Evolutionary conservation across 345 rosid genomes (phyloP).

Genomic region (Passiflora organensis): DNA sequence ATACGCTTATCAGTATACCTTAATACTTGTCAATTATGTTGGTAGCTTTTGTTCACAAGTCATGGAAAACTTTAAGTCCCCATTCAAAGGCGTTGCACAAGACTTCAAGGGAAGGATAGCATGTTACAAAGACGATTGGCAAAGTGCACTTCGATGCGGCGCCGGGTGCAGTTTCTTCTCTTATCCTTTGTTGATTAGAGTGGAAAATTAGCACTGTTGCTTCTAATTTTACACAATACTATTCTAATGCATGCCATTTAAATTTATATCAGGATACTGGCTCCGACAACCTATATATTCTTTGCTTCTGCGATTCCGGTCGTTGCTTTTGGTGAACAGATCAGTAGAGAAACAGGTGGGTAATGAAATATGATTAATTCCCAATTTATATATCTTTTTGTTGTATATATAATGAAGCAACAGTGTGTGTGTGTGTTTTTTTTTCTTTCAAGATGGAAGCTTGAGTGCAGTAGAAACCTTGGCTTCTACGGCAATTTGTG

Average conservation of each 20-base stretch:
- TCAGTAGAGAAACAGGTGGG: constrained; percentile 57
- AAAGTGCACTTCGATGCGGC: constrained; percentile 32
- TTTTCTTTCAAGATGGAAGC: constrained; percentile 39
- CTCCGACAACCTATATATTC: constrained; percentile 59
- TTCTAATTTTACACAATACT: too few species aligned
- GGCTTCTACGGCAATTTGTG: constrained; percentile 59
- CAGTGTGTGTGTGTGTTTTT: neutral
- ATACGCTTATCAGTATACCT: too few species aligned
- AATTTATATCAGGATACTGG: constrained; percentile 39
- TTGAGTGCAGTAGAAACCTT: constrained; percentile 55
- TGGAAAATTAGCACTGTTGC: too few species aligned
- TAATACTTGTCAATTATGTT: too few species aligned
- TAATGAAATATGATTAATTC: neutral
- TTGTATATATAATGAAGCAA: too few species aligned
- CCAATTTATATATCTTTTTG: neutral
- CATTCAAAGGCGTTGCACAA: constrained; percentile 42
- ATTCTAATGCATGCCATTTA: neutral
- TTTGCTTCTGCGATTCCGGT: constrained; percentile 72
- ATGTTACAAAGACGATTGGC: constrained; percentile 59
- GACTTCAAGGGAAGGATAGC: constrained; percentile 58
- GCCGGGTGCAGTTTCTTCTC: constrained; percentile 29
- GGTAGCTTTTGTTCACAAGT: constrained; percentile 15
- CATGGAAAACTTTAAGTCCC: constrained; percentile 34
- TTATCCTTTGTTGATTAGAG: too few species aligned
- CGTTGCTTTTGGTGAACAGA: constrained; percentile 65